phyloP scores from a whole-genome alignment of 345 rosid species.

The Eucalyptus regnans region DNA sequence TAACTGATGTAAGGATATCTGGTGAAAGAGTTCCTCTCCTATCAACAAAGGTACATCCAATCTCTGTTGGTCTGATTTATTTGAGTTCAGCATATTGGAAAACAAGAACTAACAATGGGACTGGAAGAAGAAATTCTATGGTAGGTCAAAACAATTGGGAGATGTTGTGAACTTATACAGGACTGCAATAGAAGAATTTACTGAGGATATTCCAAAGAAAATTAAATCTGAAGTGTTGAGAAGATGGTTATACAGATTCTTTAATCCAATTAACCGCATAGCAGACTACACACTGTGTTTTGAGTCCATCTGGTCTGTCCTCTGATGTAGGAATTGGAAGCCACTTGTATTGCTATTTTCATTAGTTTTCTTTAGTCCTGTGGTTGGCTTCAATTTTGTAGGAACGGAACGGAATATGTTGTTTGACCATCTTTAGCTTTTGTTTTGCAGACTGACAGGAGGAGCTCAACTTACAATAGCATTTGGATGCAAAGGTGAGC shows the following conservation, averaged over 20 bases:
- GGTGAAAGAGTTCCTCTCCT: slow-evolving; percentile 92
- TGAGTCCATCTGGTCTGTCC: background rate
- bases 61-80: background rate
- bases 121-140: background rate
- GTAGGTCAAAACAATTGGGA: background rate
- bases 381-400: background rate
- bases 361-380: background rate
- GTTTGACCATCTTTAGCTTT: slow-evolving; percentile 4
- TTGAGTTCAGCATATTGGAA: background rate
- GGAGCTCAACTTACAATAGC: slow-evolving; percentile 55
- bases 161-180: background rate
- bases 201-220: background rate
- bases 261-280: background rate
- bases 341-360: background rate
- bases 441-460: slow-evolving; percentile 68
- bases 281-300: background rate
- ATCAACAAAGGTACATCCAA: slow-evolving; percentile 35
- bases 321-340: background rate
- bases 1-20: slow-evolving; percentile 79
- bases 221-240: background rate
- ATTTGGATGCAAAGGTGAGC: slow-evolving; percentile 76
- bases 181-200: background rate
- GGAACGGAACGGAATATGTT: background rate
- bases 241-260: background rate
- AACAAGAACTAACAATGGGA: background rate